These are phyloP conservation scores for Nitzschia putrida DNA, from an alignment of 108 stramenopile species.

Conservation along the genomic window DNA sequence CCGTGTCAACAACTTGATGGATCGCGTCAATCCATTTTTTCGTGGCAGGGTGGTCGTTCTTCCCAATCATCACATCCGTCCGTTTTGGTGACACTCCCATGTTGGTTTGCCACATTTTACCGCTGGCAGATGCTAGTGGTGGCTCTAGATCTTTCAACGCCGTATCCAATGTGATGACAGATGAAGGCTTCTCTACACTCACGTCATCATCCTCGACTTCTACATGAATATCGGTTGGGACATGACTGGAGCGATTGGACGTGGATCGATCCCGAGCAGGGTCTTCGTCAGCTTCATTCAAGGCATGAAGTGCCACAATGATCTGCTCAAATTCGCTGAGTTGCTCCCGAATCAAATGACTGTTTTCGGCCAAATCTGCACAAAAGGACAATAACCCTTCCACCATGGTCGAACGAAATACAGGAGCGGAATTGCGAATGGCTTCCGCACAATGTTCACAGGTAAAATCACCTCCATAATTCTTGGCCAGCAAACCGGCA, in stretches of 20 bases:
- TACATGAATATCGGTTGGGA: conserved; percentile 7
- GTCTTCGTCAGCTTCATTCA: conserved; percentile 20
- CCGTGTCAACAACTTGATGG: conserved; percentile 8
- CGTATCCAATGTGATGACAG: conserved; percentile 9
- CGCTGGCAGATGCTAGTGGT: background rate
- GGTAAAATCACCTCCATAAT: conserved; percentile 34
- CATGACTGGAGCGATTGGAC: background rate
- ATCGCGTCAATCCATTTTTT: conserved; percentile 7
- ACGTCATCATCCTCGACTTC: conserved; percentile 3
- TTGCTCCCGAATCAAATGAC: conserved; percentile 29
- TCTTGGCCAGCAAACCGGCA: conserved; percentile 32
- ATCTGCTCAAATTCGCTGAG: conserved; percentile 48
- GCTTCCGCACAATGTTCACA: conserved; percentile 45
- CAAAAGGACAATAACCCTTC: conserved; percentile 41
- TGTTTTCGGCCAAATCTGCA: conserved; percentile 32
- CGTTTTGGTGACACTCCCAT: background rate
- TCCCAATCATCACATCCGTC: conserved; percentile 15
- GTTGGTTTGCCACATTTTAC: background rate
- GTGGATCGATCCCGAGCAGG: background rate
- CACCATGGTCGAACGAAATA: conserved; percentile 35
- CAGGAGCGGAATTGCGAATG: conserved; percentile 22
- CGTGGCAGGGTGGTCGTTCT: conserved; percentile 16
- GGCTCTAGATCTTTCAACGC: background rate
- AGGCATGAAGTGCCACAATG: conserved; percentile 20
- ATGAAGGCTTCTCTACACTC: conserved; percentile 1